These are phyloP conservation scores for Globisporangium spinosum DNA, from an alignment of 352 stramenopile genomes.

Conservation along the genomic window DNA sequence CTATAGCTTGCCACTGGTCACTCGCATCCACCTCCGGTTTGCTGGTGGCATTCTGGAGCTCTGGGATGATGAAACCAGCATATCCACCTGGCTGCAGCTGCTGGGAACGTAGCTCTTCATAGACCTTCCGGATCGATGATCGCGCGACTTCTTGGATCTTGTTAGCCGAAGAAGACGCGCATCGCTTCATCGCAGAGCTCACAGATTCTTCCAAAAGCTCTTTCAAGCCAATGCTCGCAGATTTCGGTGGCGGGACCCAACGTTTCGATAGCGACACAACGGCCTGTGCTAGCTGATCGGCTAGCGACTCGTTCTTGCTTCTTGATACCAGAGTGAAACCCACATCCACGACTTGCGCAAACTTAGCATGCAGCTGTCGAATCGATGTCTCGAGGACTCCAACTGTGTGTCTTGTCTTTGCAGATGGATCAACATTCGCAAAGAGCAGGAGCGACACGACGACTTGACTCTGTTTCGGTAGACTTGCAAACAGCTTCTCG, in stretches of 20 bases:
- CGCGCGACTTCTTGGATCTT: conserved; percentile 7
- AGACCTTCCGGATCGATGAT: conserved; percentile 11
- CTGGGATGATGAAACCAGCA: conserved; percentile 29
- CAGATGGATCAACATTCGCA: conserved; percentile 24
- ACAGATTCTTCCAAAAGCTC: conserved; percentile 41
- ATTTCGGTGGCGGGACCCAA: conserved; percentile 11
- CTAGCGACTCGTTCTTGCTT: not conserved
- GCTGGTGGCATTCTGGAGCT: conserved; percentile 38
- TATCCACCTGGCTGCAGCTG: conserved; percentile 8
- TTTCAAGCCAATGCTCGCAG: conserved; percentile 29
- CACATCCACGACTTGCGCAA: conserved; percentile 22
- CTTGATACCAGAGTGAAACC: conserved; percentile 13
- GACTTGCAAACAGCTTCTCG: conserved; percentile 24
- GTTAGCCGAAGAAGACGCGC: conserved; percentile 20
- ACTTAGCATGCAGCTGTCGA: conserved; percentile 26
- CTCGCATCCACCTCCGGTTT: conserved; percentile 36
- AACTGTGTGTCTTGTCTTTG: conserved; percentile 15
- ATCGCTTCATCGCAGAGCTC: conserved; percentile 32
- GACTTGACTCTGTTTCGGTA: conserved; percentile 34
- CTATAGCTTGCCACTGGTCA: conserved; percentile 25
- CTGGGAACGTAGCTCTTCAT: conserved; percentile 25
- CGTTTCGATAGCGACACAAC: conserved; percentile 21
- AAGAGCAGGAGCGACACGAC: conserved; percentile 43
- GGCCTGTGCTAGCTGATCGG: conserved; percentile 27
- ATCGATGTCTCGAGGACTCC: conserved; percentile 27